Evolutionary conservation across 306 rosid genomes (phyloP).

Genomic region (Bauhinia variegata): DNA sequence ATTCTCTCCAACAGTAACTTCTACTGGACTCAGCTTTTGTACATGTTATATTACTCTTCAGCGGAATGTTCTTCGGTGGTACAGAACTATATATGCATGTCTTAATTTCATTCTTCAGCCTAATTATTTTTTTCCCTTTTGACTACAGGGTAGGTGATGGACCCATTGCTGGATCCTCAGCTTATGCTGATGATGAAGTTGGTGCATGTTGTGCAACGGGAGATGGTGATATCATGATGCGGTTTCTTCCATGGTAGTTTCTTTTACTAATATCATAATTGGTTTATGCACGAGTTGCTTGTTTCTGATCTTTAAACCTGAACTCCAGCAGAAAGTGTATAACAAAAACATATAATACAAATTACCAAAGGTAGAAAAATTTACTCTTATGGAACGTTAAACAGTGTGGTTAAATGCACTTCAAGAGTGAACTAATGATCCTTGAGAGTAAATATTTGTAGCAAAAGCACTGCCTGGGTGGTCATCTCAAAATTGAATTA

Average conservation of each 20-base stretch:
- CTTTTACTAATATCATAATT: neutral
- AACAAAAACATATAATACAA: neutral
- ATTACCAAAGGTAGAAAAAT: too few species aligned
- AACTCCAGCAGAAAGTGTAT: neutral
- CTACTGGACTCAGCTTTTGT: neutral
- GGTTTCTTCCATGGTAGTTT: conserved; percentile 88
- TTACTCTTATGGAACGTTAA: too few species aligned
- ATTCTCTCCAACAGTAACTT: neutral
- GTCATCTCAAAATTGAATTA: too few species aligned
- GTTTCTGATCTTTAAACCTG: neutral
- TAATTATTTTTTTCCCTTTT: conserved; percentile 6
- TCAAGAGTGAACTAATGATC: too few species aligned
- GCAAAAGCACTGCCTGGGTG: too few species aligned
- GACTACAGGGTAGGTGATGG: conserved; percentile 91
- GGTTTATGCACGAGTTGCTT: too few species aligned
- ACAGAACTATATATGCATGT: neutral
- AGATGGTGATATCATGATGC: conserved; percentile 95
- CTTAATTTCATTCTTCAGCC: neutral
- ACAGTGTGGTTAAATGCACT: too few species aligned
- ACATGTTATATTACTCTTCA: conserved; percentile 1
- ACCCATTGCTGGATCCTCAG: conserved; percentile 85
- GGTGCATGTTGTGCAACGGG: conserved; percentile 97
- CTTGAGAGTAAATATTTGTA: too few species aligned
- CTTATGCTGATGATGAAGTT: conserved; percentile 75
- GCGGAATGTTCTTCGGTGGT: neutral